Evolutionary conservation across 108 stramenopile species (phyloP).

Genomic region (Discostella stelligeroides): DNA sequence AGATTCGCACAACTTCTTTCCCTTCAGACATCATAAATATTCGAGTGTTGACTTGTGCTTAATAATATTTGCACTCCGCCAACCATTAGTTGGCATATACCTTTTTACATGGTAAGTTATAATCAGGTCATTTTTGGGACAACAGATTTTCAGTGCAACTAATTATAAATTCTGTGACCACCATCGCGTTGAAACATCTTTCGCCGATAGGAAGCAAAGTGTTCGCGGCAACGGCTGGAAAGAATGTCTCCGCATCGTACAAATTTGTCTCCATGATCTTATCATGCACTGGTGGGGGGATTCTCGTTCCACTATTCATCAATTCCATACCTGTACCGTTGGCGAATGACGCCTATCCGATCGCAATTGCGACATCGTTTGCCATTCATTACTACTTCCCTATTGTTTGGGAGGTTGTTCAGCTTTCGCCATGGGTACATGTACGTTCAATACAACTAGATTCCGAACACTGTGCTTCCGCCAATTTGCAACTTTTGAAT

Average conservation of each 20-base stretch:
- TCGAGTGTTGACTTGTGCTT: no score
- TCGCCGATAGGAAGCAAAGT: slow-evolving; percentile 66
- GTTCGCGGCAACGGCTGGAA: slow-evolving; percentile 46
- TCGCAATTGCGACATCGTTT: slow-evolving; percentile 74
- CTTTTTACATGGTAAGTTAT: slow-evolving; percentile 64
- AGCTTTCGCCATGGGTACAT: slow-evolving; percentile 57
- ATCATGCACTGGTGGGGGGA: slow-evolving; percentile 86
- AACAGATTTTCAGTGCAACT: no score
- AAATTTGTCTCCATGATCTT: slow-evolving; percentile 75
- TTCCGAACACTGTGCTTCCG: neutral
- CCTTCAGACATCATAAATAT: no score
- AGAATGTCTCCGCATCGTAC: slow-evolving; percentile 60
- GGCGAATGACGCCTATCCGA: slow-evolving; percentile 80
- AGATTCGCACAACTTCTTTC: neutral
- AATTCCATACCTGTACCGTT: slow-evolving; percentile 82
- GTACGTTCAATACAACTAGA: slow-evolving; percentile 21
- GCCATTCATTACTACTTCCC: slow-evolving; percentile 78
- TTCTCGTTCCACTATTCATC: slow-evolving; percentile 86
- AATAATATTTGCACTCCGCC: no score
- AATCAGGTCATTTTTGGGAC: no score
- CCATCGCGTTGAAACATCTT: no score
- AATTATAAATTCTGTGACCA: no score
- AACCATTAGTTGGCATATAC: slow-evolving; percentile 86
- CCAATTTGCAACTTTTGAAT: neutral
- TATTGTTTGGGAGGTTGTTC: slow-evolving; percentile 73